These are phyloP conservation scores for Clavulina sp. DNA, from an alignment of 768 basidiomycete genomes.

Conservation along the genomic window DNA sequence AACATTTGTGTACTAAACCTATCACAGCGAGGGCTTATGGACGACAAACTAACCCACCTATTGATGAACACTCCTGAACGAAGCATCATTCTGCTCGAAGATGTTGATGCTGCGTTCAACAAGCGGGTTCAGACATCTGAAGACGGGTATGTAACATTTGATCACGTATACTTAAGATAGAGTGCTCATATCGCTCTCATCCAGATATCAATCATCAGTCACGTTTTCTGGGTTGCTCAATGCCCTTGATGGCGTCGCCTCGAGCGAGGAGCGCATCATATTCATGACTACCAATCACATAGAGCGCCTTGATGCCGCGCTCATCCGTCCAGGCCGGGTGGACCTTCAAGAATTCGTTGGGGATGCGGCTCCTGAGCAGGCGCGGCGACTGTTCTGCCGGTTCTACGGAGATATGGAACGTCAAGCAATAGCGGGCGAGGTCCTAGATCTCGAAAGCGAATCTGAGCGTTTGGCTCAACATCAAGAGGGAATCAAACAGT, in stretches of 20 bases:
- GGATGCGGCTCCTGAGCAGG: conserved; percentile 73
- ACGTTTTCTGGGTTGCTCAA: conserved; percentile 98
- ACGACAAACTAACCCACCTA: conserved; percentile 90
- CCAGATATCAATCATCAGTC: conserved; percentile 81
- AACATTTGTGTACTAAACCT: conserved; percentile 94
- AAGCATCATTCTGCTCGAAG: conserved; percentile 90
- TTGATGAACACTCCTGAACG: conserved; percentile 85
- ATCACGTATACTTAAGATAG: not conserved
- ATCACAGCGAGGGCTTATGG: conserved; percentile 86
- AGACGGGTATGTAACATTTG: conserved; percentile 52
- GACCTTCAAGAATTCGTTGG: conserved; percentile 72
- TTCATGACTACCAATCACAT: conserved; percentile 99
- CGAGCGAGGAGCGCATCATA: conserved; percentile 92
- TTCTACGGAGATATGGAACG: conserved; percentile 55
- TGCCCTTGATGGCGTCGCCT: conserved; percentile 92
- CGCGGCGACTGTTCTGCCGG: conserved; percentile 52
- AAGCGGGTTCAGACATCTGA: conserved; percentile 78
- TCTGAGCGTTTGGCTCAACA: not conserved
- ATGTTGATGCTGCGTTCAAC: conserved; percentile 93
- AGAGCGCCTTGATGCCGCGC: conserved; percentile 74
- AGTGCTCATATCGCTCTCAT: not conserved
- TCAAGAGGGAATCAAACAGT: conserved; percentile 22
- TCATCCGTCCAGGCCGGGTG: conserved; percentile 90
- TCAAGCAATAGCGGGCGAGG: conserved; percentile 11
- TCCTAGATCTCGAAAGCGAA: not conserved